A percentile compares a stretch with the other conserved stretches of the same genome.
Conservation (phyloP, 2,329 filamentous ascomycete species). For the Aspergillus novoparasiticus region DNA sequence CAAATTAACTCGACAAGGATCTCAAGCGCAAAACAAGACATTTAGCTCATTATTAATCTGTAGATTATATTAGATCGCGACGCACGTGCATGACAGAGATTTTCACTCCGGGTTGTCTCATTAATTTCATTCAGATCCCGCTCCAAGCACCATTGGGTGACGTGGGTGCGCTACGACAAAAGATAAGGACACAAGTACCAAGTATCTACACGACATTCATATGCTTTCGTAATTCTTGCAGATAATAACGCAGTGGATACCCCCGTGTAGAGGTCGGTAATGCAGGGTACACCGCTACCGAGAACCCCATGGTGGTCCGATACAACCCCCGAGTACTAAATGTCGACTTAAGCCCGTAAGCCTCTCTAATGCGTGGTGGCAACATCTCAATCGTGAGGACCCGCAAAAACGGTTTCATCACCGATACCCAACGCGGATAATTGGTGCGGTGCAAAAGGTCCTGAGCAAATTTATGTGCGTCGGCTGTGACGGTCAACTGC, state of each 20-base stretch:
- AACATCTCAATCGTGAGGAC: constrained; percentile 38
- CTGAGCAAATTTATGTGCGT: constrained; percentile 33
- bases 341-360: constrained; percentile 36
- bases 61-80: neutral
- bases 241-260: constrained; percentile 35
- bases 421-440: constrained; percentile 33
- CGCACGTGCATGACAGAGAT: neutral
- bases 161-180: constrained; percentile 7
- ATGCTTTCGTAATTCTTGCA: constrained; percentile 32
- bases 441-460: constrained; percentile 28
- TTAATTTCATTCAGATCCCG: neutral
- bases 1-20: neutral
- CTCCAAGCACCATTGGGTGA: neutral
- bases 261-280: constrained; percentile 32
- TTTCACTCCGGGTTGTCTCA: neutral
- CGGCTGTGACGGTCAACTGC: constrained; percentile 29
- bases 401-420: constrained; percentile 34
- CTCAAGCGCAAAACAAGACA: neutral
- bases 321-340: constrained; percentile 30
- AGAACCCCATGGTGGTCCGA: constrained; percentile 34
- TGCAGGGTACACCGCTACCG: constrained; percentile 36
- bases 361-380: constrained; percentile 35
- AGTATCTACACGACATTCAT: constrained; percentile 26
- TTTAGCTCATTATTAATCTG: neutral
- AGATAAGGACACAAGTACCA: neutral